Percentiles rank a stretch among this genome's conserved stretches.
These are phyloP conservation scores for Mrakia blollopis DNA, from an alignment of 768 basidiomycete genomes.

Conservation along the genomic window DNA sequence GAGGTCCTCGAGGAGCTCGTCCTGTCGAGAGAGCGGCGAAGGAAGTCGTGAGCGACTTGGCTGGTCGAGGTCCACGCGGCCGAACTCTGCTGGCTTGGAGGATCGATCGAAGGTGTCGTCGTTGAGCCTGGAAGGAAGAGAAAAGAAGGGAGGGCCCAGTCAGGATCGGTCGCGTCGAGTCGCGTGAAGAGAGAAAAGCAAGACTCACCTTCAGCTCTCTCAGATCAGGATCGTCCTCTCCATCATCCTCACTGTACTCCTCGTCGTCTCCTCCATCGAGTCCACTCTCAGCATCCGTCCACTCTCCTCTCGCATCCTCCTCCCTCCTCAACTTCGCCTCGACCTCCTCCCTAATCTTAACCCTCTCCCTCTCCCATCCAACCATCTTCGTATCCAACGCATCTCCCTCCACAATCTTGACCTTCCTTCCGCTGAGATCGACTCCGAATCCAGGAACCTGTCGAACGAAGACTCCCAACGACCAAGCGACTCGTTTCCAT, in stretches of 20 bases:
- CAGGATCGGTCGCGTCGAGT: background rate
- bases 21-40: conserved; percentile 4
- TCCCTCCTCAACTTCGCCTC: conserved; percentile 8
- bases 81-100: conserved; percentile 12
- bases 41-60: conserved; percentile 4
- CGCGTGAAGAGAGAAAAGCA: background rate
- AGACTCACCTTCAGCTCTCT: conserved; percentile 68
- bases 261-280: conserved; percentile 37
- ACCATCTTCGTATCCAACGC: conserved; percentile 51
- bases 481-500: conserved; percentile 71
- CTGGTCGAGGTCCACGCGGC: background rate
- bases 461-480: conserved; percentile 61
- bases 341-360: background rate
- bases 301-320: conserved; percentile 48
- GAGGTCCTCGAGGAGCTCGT: conserved; percentile 25
- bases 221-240: conserved; percentile 50
- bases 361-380: conserved; percentile 58
- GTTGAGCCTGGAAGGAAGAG: conserved; percentile 16
- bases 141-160: background rate
- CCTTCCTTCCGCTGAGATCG: conserved; percentile 46
- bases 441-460: conserved; percentile 69
- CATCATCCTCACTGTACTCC: conserved; percentile 47
- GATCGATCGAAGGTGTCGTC: conserved; percentile 26
- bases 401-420: conserved; percentile 60
- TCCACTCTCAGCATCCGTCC: conserved; percentile 20